phyloP scores from a whole-genome alignment of 2,329 filamentous ascomycete species.

The Stagonosporopsis cucurbitacearum region DNA sequence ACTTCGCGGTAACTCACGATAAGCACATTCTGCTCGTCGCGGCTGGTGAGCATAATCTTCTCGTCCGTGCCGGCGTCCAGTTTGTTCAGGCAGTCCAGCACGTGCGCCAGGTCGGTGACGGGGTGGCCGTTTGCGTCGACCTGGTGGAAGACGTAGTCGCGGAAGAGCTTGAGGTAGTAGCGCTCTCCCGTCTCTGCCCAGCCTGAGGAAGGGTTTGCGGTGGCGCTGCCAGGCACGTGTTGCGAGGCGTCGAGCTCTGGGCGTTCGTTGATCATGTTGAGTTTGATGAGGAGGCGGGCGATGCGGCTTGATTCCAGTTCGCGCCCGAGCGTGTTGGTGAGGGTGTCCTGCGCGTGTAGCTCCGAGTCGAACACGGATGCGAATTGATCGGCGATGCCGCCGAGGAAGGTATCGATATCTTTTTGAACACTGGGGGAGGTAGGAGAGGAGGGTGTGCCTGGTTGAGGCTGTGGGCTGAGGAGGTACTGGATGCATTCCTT shows the following conservation, averaged over 20 bases:
- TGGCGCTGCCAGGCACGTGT: slow-evolving; percentile 46
- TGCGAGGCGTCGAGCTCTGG: slow-evolving; percentile 79
- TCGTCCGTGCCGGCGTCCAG: slow-evolving; percentile 90
- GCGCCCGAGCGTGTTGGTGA: slow-evolving; percentile 72
- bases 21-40: slow-evolving; percentile 89
- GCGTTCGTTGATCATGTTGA: slow-evolving; percentile 88
- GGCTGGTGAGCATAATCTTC: slow-evolving; percentile 81
- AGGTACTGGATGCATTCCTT: slow-evolving; percentile 84
- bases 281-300: slow-evolving; percentile 79
- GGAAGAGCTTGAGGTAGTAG: slow-evolving; percentile 91
- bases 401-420: slow-evolving; percentile 79
- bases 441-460: slow-evolving; percentile 39
- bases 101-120: slow-evolving; percentile 85
- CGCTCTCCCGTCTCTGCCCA: slow-evolving; percentile 95
- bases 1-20: slow-evolving; percentile 90
- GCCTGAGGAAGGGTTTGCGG: slow-evolving; percentile 48
- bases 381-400: slow-evolving; percentile 78
- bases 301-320: slow-evolving; percentile 91
- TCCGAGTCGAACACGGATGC: slow-evolving; percentile 76
- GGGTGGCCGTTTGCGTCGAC: slow-evolving; percentile 85
- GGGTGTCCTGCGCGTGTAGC: slow-evolving; percentile 78
- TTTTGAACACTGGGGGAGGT: slow-evolving; percentile 59
- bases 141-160: slow-evolving; percentile 97
- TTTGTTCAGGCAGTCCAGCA: slow-evolving; percentile 86
- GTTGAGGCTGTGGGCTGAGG: slow-evolving; percentile 61